Conservation (phyloP, 768 basidiomycete species). For the Boletus subparvulus region DNA sequence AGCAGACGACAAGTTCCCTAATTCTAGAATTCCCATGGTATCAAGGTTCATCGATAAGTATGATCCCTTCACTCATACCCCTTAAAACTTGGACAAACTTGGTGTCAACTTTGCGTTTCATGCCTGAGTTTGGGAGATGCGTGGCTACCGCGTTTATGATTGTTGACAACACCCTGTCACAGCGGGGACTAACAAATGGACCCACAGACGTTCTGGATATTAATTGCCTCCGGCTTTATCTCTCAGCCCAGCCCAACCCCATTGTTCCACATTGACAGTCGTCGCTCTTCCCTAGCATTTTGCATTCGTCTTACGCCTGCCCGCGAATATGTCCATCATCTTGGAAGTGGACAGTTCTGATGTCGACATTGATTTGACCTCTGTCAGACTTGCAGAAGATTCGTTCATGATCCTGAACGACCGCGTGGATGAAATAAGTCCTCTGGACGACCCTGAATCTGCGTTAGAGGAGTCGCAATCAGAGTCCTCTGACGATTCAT, state of each 20-base stretch:
- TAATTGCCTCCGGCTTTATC: background rate
- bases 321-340: constrained; percentile 14
- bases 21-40: constrained; percentile 4
- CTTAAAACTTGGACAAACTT: constrained; percentile 1
- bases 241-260: background rate
- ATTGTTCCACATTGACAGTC: background rate
- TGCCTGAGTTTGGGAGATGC: constrained; percentile 19
- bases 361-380: constrained; percentile 7
- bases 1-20: background rate
- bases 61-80: background rate
- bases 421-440: background rate
- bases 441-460: background rate
- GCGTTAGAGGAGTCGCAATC: constrained; percentile 15
- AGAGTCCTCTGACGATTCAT: constrained; percentile 16
- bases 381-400: constrained; percentile 7
- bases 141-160: background rate
- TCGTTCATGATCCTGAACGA: constrained; percentile 9
- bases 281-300: background rate
- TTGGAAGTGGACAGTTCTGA: constrained; percentile 13
- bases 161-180: background rate
- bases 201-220: constrained; percentile 16
- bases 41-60: constrained; percentile 20
- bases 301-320: background rate
- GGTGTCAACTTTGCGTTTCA: constrained; percentile 22
- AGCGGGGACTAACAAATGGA: constrained; percentile 12